Evolutionary conservation across 306 rosid species (phyloP), one percentile per base, ranked within the genome.

Genomic region (Lathyrus sativus): DNA sequence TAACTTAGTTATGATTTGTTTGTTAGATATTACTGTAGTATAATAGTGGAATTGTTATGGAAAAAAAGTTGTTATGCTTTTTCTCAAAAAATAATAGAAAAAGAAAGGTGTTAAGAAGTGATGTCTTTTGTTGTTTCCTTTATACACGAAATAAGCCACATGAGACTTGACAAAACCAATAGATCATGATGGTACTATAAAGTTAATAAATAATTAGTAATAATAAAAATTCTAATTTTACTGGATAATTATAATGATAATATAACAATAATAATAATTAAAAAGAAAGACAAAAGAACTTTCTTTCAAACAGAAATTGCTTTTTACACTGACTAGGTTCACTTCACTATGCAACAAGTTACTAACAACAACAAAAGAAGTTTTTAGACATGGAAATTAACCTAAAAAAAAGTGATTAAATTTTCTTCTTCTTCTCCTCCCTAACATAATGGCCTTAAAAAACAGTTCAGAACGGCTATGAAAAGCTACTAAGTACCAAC

Each of bases 271-370:
- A 46, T 46, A 14, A 6, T 44, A 44, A 57, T 5, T 26, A 11
- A 39, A 38, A 68, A 64, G 35, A 67, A 53, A 44, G 54, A 41
- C 78, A 54, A 59, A 59, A 64, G 70, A 29, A 61, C 78, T 73
- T 77, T 80, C 78, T 73, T 69, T 83, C 80, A 83, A 79, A 83
- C 86, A 69, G 68, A 74, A 87, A 87, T 82, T 74, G 78, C 75
- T 86, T 89, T 85, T 83, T 82, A 87, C 96, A 87, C 71, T 80
- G 76, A 71, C 90, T 81, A 78, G 53, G 76, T 78, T 77, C 85
- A 79, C 75, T 67, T 81, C 80, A 67, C 87, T 85, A 80, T 76
- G 72, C 85, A 78, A 49, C 55, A 50, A 74, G 75, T 78, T 74
- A 54, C 60, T 54, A 24, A 43, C 70, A 71, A 60, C 68, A 66